These are phyloP conservation scores for Pyrenophora teres DNA, from an alignment of 2,329 filamentous ascomycete species.

Conservation along the genomic window DNA sequence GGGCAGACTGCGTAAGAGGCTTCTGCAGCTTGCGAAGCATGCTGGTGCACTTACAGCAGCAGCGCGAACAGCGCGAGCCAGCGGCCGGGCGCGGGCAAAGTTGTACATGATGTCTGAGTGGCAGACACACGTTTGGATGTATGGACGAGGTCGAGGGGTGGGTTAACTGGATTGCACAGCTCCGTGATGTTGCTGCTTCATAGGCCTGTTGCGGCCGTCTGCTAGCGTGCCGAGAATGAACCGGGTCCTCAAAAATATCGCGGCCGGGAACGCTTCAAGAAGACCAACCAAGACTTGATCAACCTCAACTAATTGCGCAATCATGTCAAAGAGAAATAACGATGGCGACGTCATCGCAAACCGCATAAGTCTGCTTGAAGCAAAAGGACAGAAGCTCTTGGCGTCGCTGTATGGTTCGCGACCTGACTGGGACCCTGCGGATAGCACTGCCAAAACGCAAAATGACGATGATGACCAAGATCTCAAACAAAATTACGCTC, in stretches of 20 bases:
- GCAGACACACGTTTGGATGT: conserved; percentile 32
- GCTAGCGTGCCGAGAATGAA: conserved; percentile 40
- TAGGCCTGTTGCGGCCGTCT: conserved; percentile 37
- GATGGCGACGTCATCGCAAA: conserved; percentile 62
- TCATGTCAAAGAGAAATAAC: conserved; percentile 41
- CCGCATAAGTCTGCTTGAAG: conserved; percentile 58
- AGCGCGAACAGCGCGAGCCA: conserved; percentile 79
- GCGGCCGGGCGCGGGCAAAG: conserved; percentile 74
- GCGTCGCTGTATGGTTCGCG: conserved; percentile 62
- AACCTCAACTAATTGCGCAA: conserved; percentile 12
- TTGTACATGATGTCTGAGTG: conserved; percentile 74
- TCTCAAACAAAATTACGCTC: conserved; percentile 59
- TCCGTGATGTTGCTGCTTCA: conserved; percentile 28
- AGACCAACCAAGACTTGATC: conserved; percentile 15
- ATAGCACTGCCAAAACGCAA: conserved; percentile 46
- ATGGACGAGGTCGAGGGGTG: conserved; percentile 25
- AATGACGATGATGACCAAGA: conserved; percentile 58
- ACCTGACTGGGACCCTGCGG: conserved; percentile 40
- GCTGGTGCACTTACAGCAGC: conserved; percentile 65
- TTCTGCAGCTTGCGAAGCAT: conserved; percentile 23
- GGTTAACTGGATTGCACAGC: conserved; percentile 27
- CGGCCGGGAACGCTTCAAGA: conserved; percentile 28
- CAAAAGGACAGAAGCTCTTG: conserved; percentile 59
- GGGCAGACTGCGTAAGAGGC: conserved; percentile 40
- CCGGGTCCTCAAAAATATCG: conserved; percentile 35